Evolutionary conservation across 371 early-diverging fungal genomes (phyloP), one percentile per base, ranked within the genome.

Genomic region (Mucor indicus): DNA sequence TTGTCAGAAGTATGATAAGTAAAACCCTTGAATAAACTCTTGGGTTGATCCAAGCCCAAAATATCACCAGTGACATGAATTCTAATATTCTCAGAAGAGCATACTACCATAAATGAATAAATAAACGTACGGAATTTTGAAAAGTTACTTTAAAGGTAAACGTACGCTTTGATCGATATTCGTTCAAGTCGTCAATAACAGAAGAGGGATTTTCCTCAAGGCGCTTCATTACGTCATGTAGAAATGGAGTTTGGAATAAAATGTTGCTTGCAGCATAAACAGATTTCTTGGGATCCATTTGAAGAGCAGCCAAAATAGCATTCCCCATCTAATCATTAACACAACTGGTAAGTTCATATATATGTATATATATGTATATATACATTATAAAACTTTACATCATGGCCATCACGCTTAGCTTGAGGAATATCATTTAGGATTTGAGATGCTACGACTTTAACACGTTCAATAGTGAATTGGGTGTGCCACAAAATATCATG

Each of bases 61-160:
- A 85, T 75, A 54, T 84, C 60, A 42, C 84, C 82, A 15, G 70
- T 67, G 15, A 85, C 80, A 58, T 85, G 84, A 16, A 85, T 57
- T 31, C 81, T 72, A 37, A 81, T 62, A 47, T 84, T 83, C 40
- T 72, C 59, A 6, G 86, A 81, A 10, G 57, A 47, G 29, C 77
- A 75, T 42, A 85, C 81, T 79, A 49, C 6, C 9, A 13, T 9
- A 33, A 13, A 33, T 13, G 30, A 9, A 19, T 42, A 20, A 32
- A 42, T 17, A n/a, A 38, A 47, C 11, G 6, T n/a, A n/a, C n/a
- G n/a, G n/a, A n/a, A n/a, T n/a, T n/a, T n/a, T n/a, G n/a, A n/a
- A n/a, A n/a, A n/a, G n/a, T n/a, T n/a, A n/a, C n/a, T n/a, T n/a
- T n/a, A n/a, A n/a, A n/a, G 17, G 20, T n/a, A 41, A 4, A 50